Evolutionary conservation across 345 rosid species (phyloP), one percentile per base, ranked within the genome.

Genomic region (Camelina neglecta): DNA sequence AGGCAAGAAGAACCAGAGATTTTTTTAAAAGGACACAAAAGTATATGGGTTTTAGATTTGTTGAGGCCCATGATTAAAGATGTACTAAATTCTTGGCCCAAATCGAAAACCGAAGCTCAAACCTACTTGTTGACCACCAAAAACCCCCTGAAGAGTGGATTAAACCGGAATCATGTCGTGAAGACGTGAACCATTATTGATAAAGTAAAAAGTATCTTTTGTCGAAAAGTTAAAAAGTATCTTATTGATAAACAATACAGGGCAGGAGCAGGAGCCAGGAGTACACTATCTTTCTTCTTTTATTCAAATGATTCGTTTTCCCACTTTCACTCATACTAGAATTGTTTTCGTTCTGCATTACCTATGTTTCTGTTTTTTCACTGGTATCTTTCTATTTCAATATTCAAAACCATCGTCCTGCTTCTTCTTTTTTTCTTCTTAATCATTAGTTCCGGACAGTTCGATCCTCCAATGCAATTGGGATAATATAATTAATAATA

Each of bases 271-370:
- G 31, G 5, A 29, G 31, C 29, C 29, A 26, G 29, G 29, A 26
- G 29, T 7, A 33, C 31, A 53, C 39, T 56, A 26, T 12, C 31
- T 31, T 44, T 58, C 21, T 20, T 57, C 8, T 33, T 45, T 33
- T 23, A 3, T 71, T 20, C 41, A 11, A 55, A 26, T 70, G 66
- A 47, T 59, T 71, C 60, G 60, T 60, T 49, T 38, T 26, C 51
- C 60, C 60, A 72, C 68, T 71, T 49, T 60, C 67, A 50, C 50
- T 4, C 8, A 20, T 29, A 20, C 26, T 35, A 8, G 35, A 13
- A 5, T 23, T 60, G 20, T 36, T 71, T 11, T 47, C 62, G 45
- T 44, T 66, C 20, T 18, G 31, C 56, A 31, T 65, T 20, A 55
- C 39, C 18, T 11, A 4, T 58, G 6, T 6, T 65, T 13, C 26